phyloP scores from a whole-genome alignment of 345 rosid species.

The Dimocarpus longan region DNA sequence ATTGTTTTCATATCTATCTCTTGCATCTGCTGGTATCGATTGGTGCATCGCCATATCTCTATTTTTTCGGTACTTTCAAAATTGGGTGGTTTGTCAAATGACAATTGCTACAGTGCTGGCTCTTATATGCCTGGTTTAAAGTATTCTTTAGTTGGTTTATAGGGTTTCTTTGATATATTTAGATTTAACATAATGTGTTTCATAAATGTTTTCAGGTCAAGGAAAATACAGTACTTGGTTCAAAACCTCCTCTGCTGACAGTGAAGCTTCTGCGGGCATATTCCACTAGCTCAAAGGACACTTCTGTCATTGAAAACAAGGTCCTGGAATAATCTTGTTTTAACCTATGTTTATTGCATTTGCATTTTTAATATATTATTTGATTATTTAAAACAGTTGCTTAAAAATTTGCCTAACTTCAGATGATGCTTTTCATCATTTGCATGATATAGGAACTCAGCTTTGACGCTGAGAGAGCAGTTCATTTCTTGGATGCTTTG shows the following conservation, averaged over 20 bases:
- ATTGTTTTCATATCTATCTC: background rate
- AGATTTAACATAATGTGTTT: constrained; percentile 4
- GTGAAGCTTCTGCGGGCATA: constrained; percentile 69
- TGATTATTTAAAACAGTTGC: background rate
- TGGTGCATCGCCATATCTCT: background rate
- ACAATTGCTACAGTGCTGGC: background rate
- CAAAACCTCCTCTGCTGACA: constrained; percentile 76
- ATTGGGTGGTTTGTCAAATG: background rate
- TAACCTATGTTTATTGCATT: constrained; percentile 13
- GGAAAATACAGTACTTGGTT: constrained; percentile 83
- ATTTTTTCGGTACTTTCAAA: background rate
- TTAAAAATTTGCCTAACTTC: constrained; percentile 19
- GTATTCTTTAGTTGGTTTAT: background rate
- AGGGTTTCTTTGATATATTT: background rate
- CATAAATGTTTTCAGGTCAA: constrained; percentile 56
- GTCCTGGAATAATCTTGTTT: constrained; percentile 35
- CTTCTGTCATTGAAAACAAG: constrained; percentile 66
- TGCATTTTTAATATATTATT: constrained; percentile 13
- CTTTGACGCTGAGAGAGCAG: constrained; percentile 53
- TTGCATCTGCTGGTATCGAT: background rate
- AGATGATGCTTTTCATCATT: background rate
- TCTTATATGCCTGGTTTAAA: background rate
- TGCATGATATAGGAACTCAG: constrained; percentile 66
- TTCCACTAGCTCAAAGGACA: constrained; percentile 50
- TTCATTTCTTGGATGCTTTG: constrained; percentile 53